Conservation (phyloP, 495 filamentous ascomycete genomes). For the Hypoxylon crocopeplum region DNA sequence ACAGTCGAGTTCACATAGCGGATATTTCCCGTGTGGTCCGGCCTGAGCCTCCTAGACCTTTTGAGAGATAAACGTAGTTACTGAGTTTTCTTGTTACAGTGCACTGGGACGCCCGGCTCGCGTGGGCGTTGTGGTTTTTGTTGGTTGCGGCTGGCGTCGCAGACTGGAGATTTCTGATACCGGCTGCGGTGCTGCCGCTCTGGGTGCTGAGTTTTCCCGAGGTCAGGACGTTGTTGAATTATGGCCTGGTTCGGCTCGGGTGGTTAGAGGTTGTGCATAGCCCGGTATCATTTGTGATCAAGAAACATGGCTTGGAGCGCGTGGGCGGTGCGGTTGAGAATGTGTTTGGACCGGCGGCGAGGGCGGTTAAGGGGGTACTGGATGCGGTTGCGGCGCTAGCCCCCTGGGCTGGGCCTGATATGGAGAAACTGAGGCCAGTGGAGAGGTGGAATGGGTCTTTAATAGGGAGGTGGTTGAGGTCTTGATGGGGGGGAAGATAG, state of each 20-base stretch:
- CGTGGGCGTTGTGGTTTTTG: conserved; percentile 14
- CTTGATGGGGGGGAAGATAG: background rate
- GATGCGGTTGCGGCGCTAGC: background rate
- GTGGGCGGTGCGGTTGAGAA: background rate
- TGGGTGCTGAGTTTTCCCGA: conserved; percentile 11
- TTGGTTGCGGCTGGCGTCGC: background rate
- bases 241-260: conserved; percentile 21
- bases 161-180: conserved; percentile 8
- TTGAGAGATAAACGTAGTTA: too few relatives aligned
- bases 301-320: background rate
- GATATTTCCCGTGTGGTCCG: too few relatives aligned
- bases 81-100: background rate
- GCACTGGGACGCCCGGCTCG: conserved; percentile 7
- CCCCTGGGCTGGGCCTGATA: conserved; percentile 1
- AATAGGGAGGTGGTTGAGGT: background rate
- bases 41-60: too few relatives aligned
- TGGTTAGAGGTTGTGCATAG: conserved; percentile 23
- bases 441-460: conserved; percentile 1
- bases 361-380: background rate
- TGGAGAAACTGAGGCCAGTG: conserved; percentile 13
- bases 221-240: conserved; percentile 8
- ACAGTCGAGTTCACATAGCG: too few relatives aligned
- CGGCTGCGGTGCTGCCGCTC: background rate
- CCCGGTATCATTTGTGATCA: conserved; percentile 12
- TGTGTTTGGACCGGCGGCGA: background rate